phyloP scores from a whole-genome alignment of 2,329 filamentous ascomycete genomes.

The Aureobasidium namibiae region DNA sequence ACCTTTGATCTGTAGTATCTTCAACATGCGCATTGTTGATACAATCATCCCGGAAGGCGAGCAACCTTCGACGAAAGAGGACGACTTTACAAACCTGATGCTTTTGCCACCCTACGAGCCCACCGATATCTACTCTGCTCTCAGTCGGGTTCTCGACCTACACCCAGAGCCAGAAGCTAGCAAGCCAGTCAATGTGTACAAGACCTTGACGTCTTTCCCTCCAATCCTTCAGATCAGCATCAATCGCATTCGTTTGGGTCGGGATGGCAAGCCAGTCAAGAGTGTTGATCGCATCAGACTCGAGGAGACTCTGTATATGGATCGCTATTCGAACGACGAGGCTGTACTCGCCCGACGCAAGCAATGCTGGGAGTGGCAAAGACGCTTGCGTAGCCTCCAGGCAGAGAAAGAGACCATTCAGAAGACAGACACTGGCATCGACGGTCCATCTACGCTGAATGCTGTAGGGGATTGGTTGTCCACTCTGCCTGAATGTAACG shows the following conservation, averaged over 20 bases:
- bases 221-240: slow-evolving; percentile 86
- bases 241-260: slow-evolving; percentile 69
- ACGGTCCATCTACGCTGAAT: slow-evolving; percentile 21
- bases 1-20: slow-evolving; percentile 18
- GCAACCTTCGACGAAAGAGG: slow-evolving; percentile 41
- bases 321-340: slow-evolving; percentile 73
- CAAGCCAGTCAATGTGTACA: slow-evolving; percentile 51
- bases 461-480: slow-evolving; percentile 36
- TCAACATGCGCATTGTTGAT: slow-evolving; percentile 18
- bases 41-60: slow-evolving; percentile 33
- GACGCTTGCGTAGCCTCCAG: slow-evolving; percentile 39
- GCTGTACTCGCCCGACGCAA: slow-evolving; percentile 56
- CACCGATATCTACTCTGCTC: slow-evolving; percentile 69
- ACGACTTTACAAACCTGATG: slow-evolving; percentile 55
- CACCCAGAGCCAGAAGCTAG: slow-evolving; percentile 58
- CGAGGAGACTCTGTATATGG: slow-evolving; percentile 74
- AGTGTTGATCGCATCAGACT: slow-evolving; percentile 71
- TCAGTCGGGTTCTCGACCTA: slow-evolving; percentile 78
- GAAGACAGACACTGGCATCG: slow-evolving; percentile 18
- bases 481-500: slow-evolving; percentile 33
- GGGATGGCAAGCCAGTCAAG: slow-evolving; percentile 52
- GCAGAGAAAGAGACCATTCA: slow-evolving; percentile 23
- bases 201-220: slow-evolving; percentile 56
- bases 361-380: slow-evolving; percentile 67
- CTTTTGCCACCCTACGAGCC: slow-evolving; percentile 51